These are phyloP conservation scores for Aspergillus campestris DNA, from an alignment of 495 filamentous ascomycete species.

Conservation along the genomic window DNA sequence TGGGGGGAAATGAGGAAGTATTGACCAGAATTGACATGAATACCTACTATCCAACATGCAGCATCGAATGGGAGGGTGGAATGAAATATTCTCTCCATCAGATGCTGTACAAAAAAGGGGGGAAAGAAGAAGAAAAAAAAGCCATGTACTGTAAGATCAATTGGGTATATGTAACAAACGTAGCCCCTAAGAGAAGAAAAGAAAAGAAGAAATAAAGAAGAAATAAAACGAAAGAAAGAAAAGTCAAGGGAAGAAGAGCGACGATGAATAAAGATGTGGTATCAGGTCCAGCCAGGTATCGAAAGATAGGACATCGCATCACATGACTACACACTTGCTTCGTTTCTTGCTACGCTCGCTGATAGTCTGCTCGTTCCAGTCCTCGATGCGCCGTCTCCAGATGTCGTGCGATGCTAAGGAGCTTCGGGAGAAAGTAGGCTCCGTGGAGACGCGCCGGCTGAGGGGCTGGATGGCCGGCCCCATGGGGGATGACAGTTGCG, in stretches of 20 bases:
- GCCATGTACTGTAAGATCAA: not conserved
- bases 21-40: no score
- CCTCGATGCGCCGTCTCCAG: constrained; percentile 36
- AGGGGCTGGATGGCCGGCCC: constrained; percentile 5
- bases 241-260: no score
- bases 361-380: constrained; percentile 39
- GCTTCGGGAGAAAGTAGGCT: constrained; percentile 23
- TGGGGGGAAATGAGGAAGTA: no score
- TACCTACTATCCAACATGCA: no score
- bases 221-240: no score
- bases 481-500: not conserved
- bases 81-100: not conserved
- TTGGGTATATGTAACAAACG: not conserved
- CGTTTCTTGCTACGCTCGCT: constrained; percentile 27
- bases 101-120: not conserved
- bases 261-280: no score
- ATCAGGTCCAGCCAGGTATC: no score
- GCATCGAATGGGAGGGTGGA: no score
- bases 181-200: not conserved
- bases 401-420: constrained; percentile 28
- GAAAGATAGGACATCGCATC: constrained; percentile 1
- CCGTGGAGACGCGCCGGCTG: constrained; percentile 30
- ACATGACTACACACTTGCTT: constrained; percentile 36
- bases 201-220: not conserved
- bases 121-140: not conserved